These are phyloP conservation scores for Kwoniella dendrophila DNA, from an alignment of 768 basidiomycete species.

Conservation along the genomic window DNA sequence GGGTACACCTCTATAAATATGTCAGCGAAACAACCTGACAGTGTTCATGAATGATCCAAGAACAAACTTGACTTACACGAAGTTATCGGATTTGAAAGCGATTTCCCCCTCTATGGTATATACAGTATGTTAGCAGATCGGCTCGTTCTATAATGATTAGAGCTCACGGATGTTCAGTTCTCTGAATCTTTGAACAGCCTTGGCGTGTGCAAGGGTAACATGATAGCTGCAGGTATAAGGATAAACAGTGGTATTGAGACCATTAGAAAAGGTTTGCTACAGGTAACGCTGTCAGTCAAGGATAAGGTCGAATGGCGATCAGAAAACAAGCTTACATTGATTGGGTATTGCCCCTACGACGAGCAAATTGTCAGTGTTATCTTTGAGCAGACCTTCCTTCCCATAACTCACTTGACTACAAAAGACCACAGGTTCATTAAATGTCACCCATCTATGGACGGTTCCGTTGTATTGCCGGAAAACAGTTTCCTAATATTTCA, in stretches of 20 bases:
- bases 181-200: slow-evolving; percentile 31
- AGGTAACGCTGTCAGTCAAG: background rate
- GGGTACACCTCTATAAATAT: slow-evolving; percentile 31
- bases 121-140: background rate
- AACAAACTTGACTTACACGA: slow-evolving; percentile 32
- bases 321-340: slow-evolving; percentile 8
- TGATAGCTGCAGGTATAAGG: slow-evolving; percentile 30
- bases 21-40: background rate
- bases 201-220: slow-evolving; percentile 36
- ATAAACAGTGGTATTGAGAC: slow-evolving; percentile 12
- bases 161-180: slow-evolving; percentile 25
- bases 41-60: background rate
- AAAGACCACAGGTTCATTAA: slow-evolving; percentile 36
- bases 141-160: background rate
- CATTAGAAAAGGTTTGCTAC: slow-evolving; percentile 17
- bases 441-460: slow-evolving; percentile 40
- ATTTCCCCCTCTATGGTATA: slow-evolving; percentile 49
- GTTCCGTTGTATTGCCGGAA: slow-evolving; percentile 36
- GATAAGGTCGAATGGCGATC: background rate
- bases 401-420: slow-evolving; percentile 22
- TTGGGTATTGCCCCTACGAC: slow-evolving; percentile 12
- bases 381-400: background rate
- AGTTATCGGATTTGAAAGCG: slow-evolving; percentile 63
- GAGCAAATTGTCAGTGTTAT: background rate
- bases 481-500: slow-evolving; percentile 21